These are phyloP conservation scores for Phaffia tasmanica DNA, from an alignment of 768 basidiomycete genomes.

Conservation along the genomic window DNA sequence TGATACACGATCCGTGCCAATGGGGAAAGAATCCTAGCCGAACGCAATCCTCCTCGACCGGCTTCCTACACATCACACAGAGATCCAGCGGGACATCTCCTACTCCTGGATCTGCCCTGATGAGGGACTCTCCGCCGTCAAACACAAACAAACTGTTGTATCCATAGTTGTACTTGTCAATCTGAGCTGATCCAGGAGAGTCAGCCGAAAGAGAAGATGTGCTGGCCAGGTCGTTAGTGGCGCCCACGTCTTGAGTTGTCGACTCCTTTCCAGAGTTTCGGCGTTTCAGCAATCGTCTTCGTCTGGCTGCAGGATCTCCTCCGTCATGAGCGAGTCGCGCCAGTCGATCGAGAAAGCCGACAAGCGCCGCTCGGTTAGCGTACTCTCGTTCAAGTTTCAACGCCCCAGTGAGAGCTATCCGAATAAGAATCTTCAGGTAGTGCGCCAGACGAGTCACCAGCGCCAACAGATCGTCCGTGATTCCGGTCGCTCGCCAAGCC, in stretches of 20 bases:
- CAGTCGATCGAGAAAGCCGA: constrained; percentile 81
- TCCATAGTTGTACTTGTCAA: constrained; percentile 30
- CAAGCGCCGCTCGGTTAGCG: constrained; percentile 67
- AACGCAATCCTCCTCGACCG: constrained; percentile 95
- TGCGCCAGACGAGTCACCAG: constrained; percentile 98
- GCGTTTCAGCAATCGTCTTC: constrained; percentile 30
- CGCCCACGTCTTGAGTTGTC: not conserved
- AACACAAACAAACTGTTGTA: constrained; percentile 31
- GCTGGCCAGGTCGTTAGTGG: constrained; percentile 27
- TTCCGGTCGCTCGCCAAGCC: constrained; percentile 67
- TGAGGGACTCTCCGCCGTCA: constrained; percentile 33
- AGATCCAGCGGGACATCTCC: constrained; percentile 61
- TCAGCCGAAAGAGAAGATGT: constrained; percentile 3
- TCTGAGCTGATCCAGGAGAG: not conserved
- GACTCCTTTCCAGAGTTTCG: constrained; percentile 5
- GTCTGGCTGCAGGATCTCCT: constrained; percentile 36
- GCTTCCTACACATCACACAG: constrained; percentile 74
- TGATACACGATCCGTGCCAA: constrained; percentile 93
- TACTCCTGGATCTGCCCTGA: constrained; percentile 23
- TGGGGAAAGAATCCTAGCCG: constrained; percentile 89
- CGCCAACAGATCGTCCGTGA: constrained; percentile 93
- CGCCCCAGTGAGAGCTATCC: constrained; percentile 90
- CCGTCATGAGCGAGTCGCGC: constrained; percentile 64
- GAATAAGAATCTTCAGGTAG: constrained; percentile 97
- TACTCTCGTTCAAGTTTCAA: constrained; percentile 90